These are phyloP conservation scores for Grosmannia huntii DNA, from an alignment of 2,329 filamentous ascomycete genomes.

Conservation along the genomic window DNA sequence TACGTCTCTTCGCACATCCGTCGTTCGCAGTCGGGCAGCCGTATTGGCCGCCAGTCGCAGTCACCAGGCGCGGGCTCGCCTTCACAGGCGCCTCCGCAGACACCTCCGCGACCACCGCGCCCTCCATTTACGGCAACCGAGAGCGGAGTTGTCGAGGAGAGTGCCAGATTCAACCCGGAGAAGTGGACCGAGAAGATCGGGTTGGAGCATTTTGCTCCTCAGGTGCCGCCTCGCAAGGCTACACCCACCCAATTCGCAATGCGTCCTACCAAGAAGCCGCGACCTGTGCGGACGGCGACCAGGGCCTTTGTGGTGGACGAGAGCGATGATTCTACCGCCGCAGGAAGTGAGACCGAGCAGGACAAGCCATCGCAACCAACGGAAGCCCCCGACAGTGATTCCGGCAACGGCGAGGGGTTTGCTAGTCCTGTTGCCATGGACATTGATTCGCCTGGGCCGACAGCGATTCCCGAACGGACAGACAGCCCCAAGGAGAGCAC, in stretches of 20 bases:
- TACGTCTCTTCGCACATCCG: constrained; percentile 17
- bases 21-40: constrained; percentile 27
- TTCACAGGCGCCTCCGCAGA: neutral
- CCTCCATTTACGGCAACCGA: constrained; percentile 10
- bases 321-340: constrained; percentile 10
- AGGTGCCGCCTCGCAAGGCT: constrained; percentile 29
- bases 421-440: constrained; percentile 51
- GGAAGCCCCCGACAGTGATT: neutral
- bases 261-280: constrained; percentile 41
- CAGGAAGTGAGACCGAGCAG: neutral
- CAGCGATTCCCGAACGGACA: constrained; percentile 13
- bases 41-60: constrained; percentile 27
- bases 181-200: constrained; percentile 42
- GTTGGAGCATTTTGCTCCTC: constrained; percentile 38
- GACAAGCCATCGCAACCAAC: constrained; percentile 2
- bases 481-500: neutral
- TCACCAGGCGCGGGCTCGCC: constrained; percentile 16
- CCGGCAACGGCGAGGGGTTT: constrained; percentile 4
- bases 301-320: constrained; percentile 17
- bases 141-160: constrained; percentile 11
- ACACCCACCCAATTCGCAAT: constrained; percentile 23
- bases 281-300: constrained; percentile 31
- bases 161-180: constrained; percentile 33
- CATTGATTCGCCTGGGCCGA: constrained; percentile 39
- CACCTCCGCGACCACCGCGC: constrained; percentile 1